These are phyloP conservation scores for Pythium sp. DNA, from an alignment of 352 stramenopile genomes.

Conservation along the genomic window DNA sequence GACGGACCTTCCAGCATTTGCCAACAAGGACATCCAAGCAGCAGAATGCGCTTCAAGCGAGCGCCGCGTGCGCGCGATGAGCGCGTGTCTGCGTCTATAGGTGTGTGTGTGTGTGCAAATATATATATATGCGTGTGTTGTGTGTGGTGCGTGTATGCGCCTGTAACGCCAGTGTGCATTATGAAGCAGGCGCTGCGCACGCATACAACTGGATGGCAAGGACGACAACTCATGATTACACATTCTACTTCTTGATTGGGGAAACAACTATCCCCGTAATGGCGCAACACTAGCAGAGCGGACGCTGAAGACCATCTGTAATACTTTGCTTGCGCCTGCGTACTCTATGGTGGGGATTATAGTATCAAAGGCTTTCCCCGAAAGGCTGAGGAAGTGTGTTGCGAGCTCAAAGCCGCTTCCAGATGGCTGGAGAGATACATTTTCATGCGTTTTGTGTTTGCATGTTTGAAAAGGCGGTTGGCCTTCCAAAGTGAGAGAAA, in stretches of 20 bases:
- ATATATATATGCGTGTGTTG: background rate
- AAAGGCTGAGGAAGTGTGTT: conserved; percentile 14
- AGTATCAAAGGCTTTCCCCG: conserved; percentile 6
- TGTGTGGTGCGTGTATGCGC: background rate
- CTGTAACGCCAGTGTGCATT: background rate
- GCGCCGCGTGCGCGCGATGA: background rate
- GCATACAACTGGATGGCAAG: conserved; percentile 12
- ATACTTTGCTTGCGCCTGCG: conserved; percentile 1
- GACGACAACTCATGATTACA: conserved; percentile 19
- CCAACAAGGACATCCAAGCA: background rate
- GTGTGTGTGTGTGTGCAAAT: background rate
- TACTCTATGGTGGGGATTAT: conserved; percentile 13
- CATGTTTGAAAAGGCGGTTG: conserved; percentile 4
- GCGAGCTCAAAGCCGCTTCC: conserved; percentile 6
- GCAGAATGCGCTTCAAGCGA: background rate
- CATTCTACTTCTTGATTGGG: conserved; percentile 14
- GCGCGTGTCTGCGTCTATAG: background rate
- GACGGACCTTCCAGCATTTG: background rate
- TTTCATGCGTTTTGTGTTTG: conserved; percentile 3
- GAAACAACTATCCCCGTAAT: conserved; percentile 7
- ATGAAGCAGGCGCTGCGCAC: background rate
- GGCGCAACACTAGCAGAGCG: conserved; percentile 7
- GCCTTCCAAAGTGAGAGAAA: conserved; percentile 29
- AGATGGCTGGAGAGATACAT: conserved; percentile 16
- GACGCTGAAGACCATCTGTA: conserved; percentile 12